Conservation (phyloP, 2,329 filamentous ascomycete genomes). For the Sclerotinia sclerotiorum region DNA sequence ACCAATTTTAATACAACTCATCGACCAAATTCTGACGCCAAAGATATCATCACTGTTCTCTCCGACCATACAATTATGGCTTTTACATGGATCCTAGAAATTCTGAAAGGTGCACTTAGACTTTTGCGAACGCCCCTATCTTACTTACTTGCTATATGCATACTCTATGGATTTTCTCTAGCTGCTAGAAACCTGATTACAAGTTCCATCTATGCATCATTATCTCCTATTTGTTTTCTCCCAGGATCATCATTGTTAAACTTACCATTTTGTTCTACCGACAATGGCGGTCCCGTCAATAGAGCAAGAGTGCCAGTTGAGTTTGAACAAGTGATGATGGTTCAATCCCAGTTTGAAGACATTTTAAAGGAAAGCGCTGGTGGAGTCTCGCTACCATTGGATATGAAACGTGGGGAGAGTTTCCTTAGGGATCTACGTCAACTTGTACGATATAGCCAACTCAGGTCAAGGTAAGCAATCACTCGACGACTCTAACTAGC, state of each 20-base stretch:
- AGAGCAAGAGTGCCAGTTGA: slow-evolving; percentile 46
- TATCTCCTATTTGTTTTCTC: slow-evolving; percentile 69
- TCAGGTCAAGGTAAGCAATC: slow-evolving; percentile 52
- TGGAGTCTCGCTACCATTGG: slow-evolving; percentile 66
- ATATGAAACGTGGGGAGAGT: slow-evolving; percentile 76
- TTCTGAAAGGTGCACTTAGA: slow-evolving; percentile 59
- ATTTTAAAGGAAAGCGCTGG: slow-evolving; percentile 67
- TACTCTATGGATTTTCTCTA: slow-evolving; percentile 58
- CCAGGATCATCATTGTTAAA: slow-evolving; percentile 62
- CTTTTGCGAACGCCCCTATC: slow-evolving; percentile 65
- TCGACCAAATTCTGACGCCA: not conserved
- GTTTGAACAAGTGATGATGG: slow-evolving; percentile 72
- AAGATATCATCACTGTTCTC: slow-evolving; percentile 26
- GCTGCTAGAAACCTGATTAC: slow-evolving; percentile 63
- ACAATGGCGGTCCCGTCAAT: slow-evolving; percentile 33
- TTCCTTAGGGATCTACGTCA: slow-evolving; percentile 73
- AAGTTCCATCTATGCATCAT: slow-evolving; percentile 57
- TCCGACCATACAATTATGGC: slow-evolving; percentile 30
- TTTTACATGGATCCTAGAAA: slow-evolving; percentile 52
- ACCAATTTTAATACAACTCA: not conserved
- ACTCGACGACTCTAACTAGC: not conserved
- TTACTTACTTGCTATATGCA: slow-evolving; percentile 59
- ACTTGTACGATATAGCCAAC: slow-evolving; percentile 67
- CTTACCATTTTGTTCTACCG: slow-evolving; percentile 61
- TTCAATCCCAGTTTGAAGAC: slow-evolving; percentile 74